Conservation (phyloP, 2,329 filamentous ascomycete species). For the Neurospora crassa region DNA sequence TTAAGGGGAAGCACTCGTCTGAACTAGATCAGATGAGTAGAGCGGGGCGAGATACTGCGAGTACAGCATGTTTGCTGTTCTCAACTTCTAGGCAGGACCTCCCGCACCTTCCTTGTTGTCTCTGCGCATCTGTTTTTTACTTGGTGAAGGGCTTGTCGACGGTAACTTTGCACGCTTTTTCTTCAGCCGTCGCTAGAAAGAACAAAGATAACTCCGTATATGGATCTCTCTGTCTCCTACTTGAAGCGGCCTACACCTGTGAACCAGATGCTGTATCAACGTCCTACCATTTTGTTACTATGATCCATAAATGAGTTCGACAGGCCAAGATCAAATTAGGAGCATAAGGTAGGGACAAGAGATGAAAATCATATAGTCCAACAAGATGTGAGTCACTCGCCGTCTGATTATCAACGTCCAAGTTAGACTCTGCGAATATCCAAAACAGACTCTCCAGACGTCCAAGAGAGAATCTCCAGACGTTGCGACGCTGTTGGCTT, state of each 20-base stretch:
- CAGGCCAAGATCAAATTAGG: not conserved
- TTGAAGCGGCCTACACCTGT: not conserved
- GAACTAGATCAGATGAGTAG: not conserved
- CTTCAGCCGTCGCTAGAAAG: not conserved
- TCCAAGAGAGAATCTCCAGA: not conserved
- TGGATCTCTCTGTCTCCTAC: not conserved
- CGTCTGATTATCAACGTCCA: not conserved
- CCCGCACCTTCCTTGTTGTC: not conserved
- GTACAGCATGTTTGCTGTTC: not conserved
- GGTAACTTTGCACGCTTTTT: not conserved
- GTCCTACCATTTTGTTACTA: not conserved
- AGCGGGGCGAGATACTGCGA: not conserved
- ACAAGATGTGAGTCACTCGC: not conserved
- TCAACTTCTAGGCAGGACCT: not conserved
- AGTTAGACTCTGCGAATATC: not conserved
- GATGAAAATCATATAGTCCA: not conserved
- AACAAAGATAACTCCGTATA: not conserved
- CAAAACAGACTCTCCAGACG: not conserved
- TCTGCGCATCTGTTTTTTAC: not conserved
- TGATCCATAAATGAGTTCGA: not conserved
- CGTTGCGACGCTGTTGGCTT: not conserved
- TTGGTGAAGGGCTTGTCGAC: not conserved
- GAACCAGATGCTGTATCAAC: not conserved
- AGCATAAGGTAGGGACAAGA: not conserved
- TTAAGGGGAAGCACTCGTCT: not conserved